Evolutionary conservation across 345 rosid genomes (phyloP).

Genomic region (Garcia nutans): DNA sequence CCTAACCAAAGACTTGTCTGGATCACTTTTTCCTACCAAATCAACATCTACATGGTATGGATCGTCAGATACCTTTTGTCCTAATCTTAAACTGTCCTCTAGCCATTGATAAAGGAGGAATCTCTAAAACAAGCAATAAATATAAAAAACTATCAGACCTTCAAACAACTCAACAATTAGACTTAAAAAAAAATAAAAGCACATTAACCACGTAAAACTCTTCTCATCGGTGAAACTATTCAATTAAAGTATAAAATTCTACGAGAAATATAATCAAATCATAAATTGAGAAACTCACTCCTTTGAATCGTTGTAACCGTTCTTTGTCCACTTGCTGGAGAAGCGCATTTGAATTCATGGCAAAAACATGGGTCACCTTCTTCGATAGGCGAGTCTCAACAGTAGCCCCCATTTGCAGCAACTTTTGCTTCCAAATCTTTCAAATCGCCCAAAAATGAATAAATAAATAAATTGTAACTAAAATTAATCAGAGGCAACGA

Average conservation of each 20-base stretch:
- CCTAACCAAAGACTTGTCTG: constrained; percentile 30
- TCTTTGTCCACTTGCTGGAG: constrained; percentile 38
- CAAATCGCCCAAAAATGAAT: not conserved
- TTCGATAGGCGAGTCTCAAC: constrained; percentile 51
- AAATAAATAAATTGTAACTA: not conserved
- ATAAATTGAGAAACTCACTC: constrained; percentile 39
- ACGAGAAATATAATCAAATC: not conserved
- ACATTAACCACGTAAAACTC: not conserved
- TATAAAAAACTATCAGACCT: not conserved
- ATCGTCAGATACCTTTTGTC: constrained; percentile 69
- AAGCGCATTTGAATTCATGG: constrained; percentile 45
- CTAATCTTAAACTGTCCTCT: constrained; percentile 70
- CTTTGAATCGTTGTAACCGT: constrained; percentile 46
- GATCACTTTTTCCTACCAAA: constrained; percentile 31
- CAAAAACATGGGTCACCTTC: constrained; percentile 65
- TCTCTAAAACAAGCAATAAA: constrained; percentile 38
- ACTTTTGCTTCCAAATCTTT: constrained; percentile 89
- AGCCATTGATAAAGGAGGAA: constrained; percentile 75
- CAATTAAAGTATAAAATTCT: not conserved
- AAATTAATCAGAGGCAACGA: not conserved
- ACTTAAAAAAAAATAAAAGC: not conserved
- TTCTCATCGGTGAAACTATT: not conserved
- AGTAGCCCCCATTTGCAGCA: constrained; percentile 78
- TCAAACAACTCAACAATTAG: not conserved
- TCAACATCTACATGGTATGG: constrained; percentile 42